phyloP scores from a whole-genome alignment of 1,284 basidiomycete genomes.

The Irpex rosettiformis region DNA sequence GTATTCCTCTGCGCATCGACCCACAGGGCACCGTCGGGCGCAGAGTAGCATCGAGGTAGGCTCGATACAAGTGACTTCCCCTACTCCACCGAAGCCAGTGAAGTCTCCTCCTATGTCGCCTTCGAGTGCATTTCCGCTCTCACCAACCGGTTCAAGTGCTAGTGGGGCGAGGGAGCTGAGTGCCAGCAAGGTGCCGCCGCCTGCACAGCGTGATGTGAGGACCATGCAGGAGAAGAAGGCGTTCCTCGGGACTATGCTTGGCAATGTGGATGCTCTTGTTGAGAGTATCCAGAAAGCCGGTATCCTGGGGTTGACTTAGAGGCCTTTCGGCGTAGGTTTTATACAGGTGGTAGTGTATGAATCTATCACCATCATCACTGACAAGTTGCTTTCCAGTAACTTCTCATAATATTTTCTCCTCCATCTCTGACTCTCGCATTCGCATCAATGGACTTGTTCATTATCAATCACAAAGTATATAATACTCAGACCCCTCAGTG shows the following conservation, averaged over 20 bases:
- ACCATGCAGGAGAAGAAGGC: slow-evolving; percentile 86
- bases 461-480: neutral
- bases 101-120: too few species aligned
- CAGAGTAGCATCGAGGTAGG: slow-evolving; percentile 26
- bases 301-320: slow-evolving; percentile 61
- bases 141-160: neutral
- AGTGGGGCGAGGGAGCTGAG: neutral
- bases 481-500: too few species aligned
- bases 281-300: slow-evolving; percentile 81
- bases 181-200: slow-evolving; percentile 3
- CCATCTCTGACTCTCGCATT: neutral
- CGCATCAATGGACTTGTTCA: neutral
- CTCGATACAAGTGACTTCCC: slow-evolving; percentile 8
- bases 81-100: neutral
- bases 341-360: too few species aligned
- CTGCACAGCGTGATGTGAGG: slow-evolving; percentile 29
- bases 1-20: slow-evolving; percentile 7
- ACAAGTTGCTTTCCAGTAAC: too few species aligned
- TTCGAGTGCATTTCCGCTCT: neutral
- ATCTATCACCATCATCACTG: too few species aligned
- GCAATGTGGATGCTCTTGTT: slow-evolving; percentile 85
- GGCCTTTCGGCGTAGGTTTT: too few species aligned
- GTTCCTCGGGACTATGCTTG: slow-evolving; percentile 74
- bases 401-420: too few species aligned
- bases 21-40: slow-evolving; percentile 25